Base-by-base conservation (phyloP, 257 asterid genomes). In the Anisodus tanguticus region DNA sequence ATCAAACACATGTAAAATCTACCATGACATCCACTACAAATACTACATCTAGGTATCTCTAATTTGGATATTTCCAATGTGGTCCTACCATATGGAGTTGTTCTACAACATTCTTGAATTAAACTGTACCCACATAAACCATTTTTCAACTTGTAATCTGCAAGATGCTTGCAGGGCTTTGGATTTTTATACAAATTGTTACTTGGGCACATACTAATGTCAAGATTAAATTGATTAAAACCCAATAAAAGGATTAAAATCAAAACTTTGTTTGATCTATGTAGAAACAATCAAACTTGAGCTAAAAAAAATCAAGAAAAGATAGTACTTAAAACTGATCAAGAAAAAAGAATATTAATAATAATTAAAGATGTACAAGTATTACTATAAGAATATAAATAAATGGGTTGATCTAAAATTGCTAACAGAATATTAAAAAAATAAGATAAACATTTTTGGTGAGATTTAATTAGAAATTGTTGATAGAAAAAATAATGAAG, bases 1-100 rank as follows among this genome's bases (percentile, higher is more conserved):
- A 94, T 93, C 95, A 94, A 87, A 84, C 98, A 94, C 87, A 86
- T 87, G 64, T 82, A 89, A 58, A 91, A 88, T 86, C 95, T 93
- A 51, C 94, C 93, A 45, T 79, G 64, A 82, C 35, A 35, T 9
- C 90, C 91, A 76, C 86, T 82, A 90, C 93, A 92, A 84, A 90
- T 83, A 89, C 90, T 87, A 92, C 95, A 94, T 83, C 87, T 87
- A 87, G 91, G 90, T 83, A 86, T 41, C 84, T 88, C 88, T 31
- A 86, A 64, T 85, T 90, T 86, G 83, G 94, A 85, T 55, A 77
- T 88, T 59, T 88, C 88, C 86, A 93, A 88, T 87, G 80, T 64
- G 45, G 90, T 83, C 86, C 91, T 89, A 39, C 98, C 97, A 87
- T 84, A 89, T 6, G 95, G 92, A 79, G 84, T 82, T 84, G 86